Conservation (phyloP, 495 filamentous ascomycete species). For the Emericellopsis terricola region DNA sequence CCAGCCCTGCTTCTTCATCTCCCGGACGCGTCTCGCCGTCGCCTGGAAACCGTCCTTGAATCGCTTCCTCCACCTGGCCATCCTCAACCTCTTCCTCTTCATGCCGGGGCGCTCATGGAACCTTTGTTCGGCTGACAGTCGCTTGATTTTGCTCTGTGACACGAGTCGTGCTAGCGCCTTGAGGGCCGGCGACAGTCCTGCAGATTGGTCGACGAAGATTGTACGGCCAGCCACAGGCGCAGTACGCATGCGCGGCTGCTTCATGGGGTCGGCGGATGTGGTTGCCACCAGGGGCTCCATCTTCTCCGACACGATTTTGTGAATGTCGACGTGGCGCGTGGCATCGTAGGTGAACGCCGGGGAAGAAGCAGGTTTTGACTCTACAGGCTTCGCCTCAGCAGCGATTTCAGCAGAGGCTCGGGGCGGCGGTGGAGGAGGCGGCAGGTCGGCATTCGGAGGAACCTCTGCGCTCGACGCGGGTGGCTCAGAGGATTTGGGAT, state of each 20-base stretch:
- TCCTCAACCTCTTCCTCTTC: slow-evolving; percentile 54
- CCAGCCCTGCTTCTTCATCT: slow-evolving; percentile 59
- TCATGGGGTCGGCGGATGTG: slow-evolving; percentile 5
- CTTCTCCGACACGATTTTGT: slow-evolving; percentile 7
- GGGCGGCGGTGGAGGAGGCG: slow-evolving; percentile 8
- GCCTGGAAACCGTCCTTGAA: slow-evolving; percentile 49
- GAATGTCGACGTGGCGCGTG: slow-evolving; percentile 7
- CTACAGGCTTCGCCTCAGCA: background rate
- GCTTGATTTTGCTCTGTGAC: slow-evolving; percentile 30
- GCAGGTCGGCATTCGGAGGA: slow-evolving; percentile 7
- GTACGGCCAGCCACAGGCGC: slow-evolving; percentile 39
- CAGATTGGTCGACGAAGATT: slow-evolving; percentile 22
- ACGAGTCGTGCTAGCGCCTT: slow-evolving; percentile 24
- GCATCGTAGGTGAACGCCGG: slow-evolving; percentile 7
- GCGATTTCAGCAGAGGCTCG: slow-evolving; percentile 5
- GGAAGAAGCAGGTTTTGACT: background rate
- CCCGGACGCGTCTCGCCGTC: slow-evolving; percentile 37
- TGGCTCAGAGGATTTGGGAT: background rate
- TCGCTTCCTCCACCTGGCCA: slow-evolving; percentile 43
- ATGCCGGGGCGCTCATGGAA: slow-evolving; percentile 56
- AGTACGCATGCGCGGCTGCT: slow-evolving; percentile 18
- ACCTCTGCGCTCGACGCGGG: background rate
- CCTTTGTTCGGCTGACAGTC: slow-evolving; percentile 31
- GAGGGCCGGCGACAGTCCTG: slow-evolving; percentile 23
- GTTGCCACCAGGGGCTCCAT: background rate